Evolutionary conservation across 2,329 filamentous ascomycete species (phyloP), one percentile per base, ranked within the genome.

Genomic region (Fusarium paranaense): DNA sequence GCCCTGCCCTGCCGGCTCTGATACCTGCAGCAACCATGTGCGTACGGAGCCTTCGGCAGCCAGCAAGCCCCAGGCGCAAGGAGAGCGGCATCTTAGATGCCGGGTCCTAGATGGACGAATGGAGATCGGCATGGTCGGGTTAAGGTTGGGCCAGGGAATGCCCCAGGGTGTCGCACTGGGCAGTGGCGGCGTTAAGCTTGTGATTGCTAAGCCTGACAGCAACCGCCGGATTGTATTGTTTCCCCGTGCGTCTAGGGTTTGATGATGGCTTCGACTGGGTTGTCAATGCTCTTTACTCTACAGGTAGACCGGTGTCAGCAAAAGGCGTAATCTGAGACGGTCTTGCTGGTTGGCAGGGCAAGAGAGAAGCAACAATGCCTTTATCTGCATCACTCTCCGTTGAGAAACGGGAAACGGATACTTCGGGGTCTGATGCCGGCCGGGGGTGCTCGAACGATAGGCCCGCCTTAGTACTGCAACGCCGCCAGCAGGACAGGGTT

Each of bases 41-140:
- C 47, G 47, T 52, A 52, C 47, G 47, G 47, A 52, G 47, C 25
- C 25, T 52, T 52, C 47, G 47, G 47, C 47, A 52, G 18, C 47
- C 47, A 50, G 45, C 14, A 50, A 50, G 45, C 45, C 45, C 45
- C 25, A 52, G 18, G 47, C 47, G 47, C 47, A 52, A 52, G 27
- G 18, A 52, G 40, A 22, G 27, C 68, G 37, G 52, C 37, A 64
- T 58, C 59, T 69, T 16, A 33, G 42, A 63, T 54, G 61, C 61
- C 33, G 61, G 47, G 22, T 22, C 47, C 45, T 56, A 38, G 47
- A 42, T 56, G 47, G 50, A 25, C 62, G 64, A 65, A 54, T 56
- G 40, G 54, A 50, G 64, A 74, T 74, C 45, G 68, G 54, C 37
- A 64, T 58, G 58, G 25, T 37, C 52, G n/a, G 58, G 62, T 37